phyloP scores from a whole-genome alignment of 768 basidiomycete species.

The Grammothele lineata region DNA sequence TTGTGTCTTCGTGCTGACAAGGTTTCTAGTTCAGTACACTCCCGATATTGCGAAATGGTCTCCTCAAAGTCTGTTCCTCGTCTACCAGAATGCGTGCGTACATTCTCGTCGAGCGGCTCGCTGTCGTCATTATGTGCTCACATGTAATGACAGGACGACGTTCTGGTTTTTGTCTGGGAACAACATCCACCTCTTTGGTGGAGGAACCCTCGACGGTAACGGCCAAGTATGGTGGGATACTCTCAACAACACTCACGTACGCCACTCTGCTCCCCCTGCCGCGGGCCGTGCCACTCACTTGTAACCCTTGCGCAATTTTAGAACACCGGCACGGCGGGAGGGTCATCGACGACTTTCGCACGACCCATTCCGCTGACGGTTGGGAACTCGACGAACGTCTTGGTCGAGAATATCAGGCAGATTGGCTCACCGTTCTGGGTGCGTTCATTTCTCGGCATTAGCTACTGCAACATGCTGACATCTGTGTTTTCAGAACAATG shows the following conservation, averaged over 20 bases:
- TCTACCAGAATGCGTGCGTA: slow-evolving; percentile 39
- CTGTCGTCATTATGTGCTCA: neutral
- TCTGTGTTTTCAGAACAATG: slow-evolving; percentile 15
- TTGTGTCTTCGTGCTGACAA: too few species aligned
- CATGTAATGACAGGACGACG: slow-evolving; percentile 26
- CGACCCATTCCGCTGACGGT: slow-evolving; percentile 42
- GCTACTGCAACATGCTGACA: too few species aligned
- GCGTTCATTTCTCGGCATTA: slow-evolving; percentile 9
- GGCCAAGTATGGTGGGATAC: slow-evolving; percentile 41
- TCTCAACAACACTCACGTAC: slow-evolving; percentile 22
- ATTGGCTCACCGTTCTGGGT: slow-evolving; percentile 41
- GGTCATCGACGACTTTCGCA: slow-evolving; percentile 39
- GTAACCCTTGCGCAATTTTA: slow-evolving; percentile 2
- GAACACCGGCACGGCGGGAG: slow-evolving; percentile 37
- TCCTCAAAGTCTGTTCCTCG: slow-evolving; percentile 34
- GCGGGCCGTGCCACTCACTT: neutral
- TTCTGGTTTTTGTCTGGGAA: slow-evolving; percentile 38
- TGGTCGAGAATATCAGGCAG: slow-evolving; percentile 35
- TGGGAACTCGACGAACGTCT: slow-evolving; percentile 37
- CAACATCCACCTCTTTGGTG: slow-evolving; percentile 36
- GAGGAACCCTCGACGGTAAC: slow-evolving; percentile 44
- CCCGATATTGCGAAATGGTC: slow-evolving; percentile 41
- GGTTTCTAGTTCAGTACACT: slow-evolving; percentile 28
- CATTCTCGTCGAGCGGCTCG: too few species aligned
- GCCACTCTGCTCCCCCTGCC: neutral